Percentiles rank a stretch among this genome's conserved stretches.
These are phyloP conservation scores for Nannochloris sp. DNA, from an alignment of 139 green algal species.

Conservation along the genomic window DNA sequence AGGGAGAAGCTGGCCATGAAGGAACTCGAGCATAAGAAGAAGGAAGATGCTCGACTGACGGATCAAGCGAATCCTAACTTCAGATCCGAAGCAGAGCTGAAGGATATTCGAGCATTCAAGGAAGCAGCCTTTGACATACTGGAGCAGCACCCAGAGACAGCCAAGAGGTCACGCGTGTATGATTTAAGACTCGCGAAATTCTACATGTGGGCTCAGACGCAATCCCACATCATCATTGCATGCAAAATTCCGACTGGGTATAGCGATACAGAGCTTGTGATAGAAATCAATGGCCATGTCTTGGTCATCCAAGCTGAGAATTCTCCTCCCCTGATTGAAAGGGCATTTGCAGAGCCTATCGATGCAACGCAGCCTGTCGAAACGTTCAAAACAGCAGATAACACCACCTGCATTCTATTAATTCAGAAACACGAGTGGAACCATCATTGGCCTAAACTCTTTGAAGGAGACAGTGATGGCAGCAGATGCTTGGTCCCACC, in stretches of 20 bases:
- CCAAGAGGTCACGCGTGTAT: constrained; percentile 22
- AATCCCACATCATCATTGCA: constrained; percentile 41
- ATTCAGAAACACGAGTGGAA: constrained; percentile 42
- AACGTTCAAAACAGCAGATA: constrained; percentile 39
- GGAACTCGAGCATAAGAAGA: constrained; percentile 68
- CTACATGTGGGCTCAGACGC: constrained; percentile 76
- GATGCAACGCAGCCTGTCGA: constrained; percentile 29
- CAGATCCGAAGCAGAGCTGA: constrained; percentile 35
- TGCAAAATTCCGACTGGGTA: constrained; percentile 56
- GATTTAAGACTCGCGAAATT: constrained; percentile 43
- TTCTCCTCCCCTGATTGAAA: constrained; percentile 47
- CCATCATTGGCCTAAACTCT: constrained; percentile 40
- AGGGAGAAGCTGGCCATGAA: constrained; percentile 44
- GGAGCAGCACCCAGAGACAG: not conserved
- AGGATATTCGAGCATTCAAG: constrained; percentile 49
- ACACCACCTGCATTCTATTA: constrained; percentile 30
- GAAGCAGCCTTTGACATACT: constrained; percentile 28
- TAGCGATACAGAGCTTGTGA: constrained; percentile 34
- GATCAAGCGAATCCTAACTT: constrained; percentile 44
- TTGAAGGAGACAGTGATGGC: constrained; percentile 49
- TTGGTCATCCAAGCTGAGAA: constrained; percentile 47
- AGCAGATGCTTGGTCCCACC: constrained; percentile 38
- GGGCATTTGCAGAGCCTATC: constrained; percentile 27
- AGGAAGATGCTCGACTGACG: constrained; percentile 48
- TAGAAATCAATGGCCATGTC: constrained; percentile 25